These are phyloP conservation scores for Cryptococcus jaspeensis DNA, from an alignment of 1,284 basidiomycete genomes.

Conservation along the genomic window DNA sequence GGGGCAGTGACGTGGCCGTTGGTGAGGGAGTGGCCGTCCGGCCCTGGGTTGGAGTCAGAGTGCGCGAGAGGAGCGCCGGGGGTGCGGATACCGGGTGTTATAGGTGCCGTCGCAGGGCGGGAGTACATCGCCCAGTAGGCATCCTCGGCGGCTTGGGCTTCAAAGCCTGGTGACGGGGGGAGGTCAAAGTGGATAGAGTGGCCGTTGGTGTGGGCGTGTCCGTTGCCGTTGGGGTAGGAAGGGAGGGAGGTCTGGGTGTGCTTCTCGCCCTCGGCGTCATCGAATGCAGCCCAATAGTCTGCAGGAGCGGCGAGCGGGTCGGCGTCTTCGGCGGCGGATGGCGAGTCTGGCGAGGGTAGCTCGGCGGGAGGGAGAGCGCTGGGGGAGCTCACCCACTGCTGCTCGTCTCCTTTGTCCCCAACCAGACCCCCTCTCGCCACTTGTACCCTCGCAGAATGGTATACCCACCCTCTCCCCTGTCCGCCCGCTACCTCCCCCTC, in stretches of 20 bases:
- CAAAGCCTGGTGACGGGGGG: not conserved
- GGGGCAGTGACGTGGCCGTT: too few species aligned
- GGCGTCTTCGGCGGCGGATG: not conserved
- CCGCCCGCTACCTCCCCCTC: constrained; percentile 6
- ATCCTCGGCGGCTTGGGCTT: constrained; percentile 27
- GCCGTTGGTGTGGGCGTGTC: not conserved
- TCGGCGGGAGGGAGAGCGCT: not conserved
- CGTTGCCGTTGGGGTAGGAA: not conserved
- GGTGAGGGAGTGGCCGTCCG: too few species aligned
- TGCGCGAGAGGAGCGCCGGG: not conserved
- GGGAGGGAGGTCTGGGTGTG: not conserved
- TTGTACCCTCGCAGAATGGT: constrained; percentile 21
- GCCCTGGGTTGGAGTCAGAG: not conserved
- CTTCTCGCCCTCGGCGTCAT: not conserved
- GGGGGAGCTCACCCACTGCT: not conserved
- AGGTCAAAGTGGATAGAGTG: not conserved
- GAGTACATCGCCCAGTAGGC: constrained; percentile 46
- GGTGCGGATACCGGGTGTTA: constrained; percentile 11
- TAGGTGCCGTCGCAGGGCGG: constrained; percentile 15
- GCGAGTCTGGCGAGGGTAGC: too few species aligned
- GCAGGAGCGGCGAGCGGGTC: constrained; percentile 7
- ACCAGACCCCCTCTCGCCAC: not conserved
- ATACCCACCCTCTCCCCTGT: constrained; percentile 38
- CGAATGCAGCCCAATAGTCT: constrained; percentile 16
- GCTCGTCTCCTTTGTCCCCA: not conserved